Conservation (phyloP, 768 basidiomycete species). For the Crucibulum laeve region DNA sequence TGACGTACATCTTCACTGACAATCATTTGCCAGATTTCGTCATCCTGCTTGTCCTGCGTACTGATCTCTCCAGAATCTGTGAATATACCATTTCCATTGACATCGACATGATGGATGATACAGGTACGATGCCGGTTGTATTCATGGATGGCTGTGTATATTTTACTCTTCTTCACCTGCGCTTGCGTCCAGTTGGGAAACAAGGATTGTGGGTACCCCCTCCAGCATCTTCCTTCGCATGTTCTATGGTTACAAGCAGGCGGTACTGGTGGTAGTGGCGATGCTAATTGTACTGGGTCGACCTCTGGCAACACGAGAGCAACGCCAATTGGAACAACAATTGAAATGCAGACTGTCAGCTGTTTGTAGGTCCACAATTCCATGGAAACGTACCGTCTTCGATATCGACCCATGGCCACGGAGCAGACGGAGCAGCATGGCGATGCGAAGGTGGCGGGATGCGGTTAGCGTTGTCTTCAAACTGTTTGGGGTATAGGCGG, state of each 20-base stretch:
- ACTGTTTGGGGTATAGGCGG: background rate
- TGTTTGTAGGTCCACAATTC: background rate
- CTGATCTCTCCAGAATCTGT: constrained; percentile 18
- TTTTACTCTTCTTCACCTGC: constrained; percentile 39
- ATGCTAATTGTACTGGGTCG: constrained; percentile 26
- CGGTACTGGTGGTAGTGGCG: constrained; percentile 28
- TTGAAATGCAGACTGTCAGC: background rate
- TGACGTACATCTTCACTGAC: constrained; percentile 27
- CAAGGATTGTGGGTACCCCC: constrained; percentile 36
- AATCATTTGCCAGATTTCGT: constrained; percentile 35
- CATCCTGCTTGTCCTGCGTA: constrained; percentile 16
- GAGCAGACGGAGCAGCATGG: constrained; percentile 41
- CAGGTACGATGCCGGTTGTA: constrained; percentile 22
- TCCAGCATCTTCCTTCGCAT: constrained; percentile 33
- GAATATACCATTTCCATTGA: constrained; percentile 33
- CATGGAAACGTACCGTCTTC: constrained; percentile 23
- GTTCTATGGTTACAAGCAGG: constrained; percentile 27
- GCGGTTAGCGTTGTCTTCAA: background rate
- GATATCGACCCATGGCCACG: constrained; percentile 44
- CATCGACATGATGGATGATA: constrained; percentile 35
- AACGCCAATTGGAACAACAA: background rate
- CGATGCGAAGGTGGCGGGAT: constrained; percentile 31
- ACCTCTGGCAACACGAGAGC: constrained; percentile 21
- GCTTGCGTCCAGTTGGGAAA: constrained; percentile 55
- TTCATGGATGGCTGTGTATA: constrained; percentile 28